Conservation (phyloP, 2,329 filamentous ascomycete species). For the Phialophora chinensis region DNA sequence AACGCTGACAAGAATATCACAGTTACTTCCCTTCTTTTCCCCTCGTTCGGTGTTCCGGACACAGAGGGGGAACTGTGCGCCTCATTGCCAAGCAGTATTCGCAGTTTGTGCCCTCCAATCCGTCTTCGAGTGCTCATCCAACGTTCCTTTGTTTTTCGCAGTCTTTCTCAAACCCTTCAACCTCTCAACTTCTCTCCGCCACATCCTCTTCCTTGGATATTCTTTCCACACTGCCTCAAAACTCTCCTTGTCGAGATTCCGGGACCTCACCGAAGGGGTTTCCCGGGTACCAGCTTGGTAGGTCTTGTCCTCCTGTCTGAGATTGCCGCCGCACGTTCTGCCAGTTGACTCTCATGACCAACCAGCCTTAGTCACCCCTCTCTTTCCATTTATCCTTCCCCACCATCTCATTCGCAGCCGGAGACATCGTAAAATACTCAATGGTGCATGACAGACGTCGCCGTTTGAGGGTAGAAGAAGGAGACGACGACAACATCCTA, state of each 20-base stretch:
- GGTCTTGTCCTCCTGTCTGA: slow-evolving; percentile 2
- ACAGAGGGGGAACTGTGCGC: neutral
- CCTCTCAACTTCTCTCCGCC: neutral
- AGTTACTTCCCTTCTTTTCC: neutral
- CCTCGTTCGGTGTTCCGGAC: slow-evolving; percentile 7
- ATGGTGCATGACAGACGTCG: neutral
- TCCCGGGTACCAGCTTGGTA: neutral
- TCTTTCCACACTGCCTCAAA: neutral
- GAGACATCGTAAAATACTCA: neutral
- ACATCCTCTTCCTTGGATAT: neutral
- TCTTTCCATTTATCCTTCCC: neutral
- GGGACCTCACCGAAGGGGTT: neutral
- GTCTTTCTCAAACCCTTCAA: neutral
- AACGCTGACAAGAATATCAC: neutral
- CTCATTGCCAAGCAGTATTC: slow-evolving; percentile 6
- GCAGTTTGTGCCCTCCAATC: neutral
- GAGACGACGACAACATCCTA: neutral
- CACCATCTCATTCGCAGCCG: neutral
- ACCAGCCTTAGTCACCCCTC: neutral
- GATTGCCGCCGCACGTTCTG: neutral
- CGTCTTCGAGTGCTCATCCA: slow-evolving; percentile 2
- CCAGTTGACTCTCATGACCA: neutral
- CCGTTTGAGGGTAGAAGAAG: neutral
- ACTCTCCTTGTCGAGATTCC: neutral
- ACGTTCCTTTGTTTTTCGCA: neutral